phyloP scores from a whole-genome alignment of 2,329 filamentous ascomycete species.

The Coniella vitis region DNA sequence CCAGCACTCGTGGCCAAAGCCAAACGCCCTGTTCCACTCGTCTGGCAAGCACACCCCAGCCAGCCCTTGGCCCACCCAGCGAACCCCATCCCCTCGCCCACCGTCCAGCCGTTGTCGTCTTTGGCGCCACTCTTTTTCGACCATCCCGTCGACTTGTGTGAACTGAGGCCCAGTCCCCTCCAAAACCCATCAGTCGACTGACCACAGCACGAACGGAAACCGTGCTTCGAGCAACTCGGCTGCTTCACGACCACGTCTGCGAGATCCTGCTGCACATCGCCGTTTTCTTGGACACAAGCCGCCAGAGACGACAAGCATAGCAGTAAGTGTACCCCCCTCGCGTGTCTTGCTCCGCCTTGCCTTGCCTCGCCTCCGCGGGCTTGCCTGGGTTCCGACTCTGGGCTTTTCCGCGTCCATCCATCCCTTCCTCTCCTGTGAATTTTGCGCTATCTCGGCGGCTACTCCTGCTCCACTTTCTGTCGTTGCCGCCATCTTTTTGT shows the following conservation, averaged over 20 bases:
- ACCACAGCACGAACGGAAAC: not conserved
- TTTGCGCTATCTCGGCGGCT: slow-evolving; percentile 1
- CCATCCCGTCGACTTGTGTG: slow-evolving; percentile 11
- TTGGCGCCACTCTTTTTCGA: slow-evolving; percentile 15
- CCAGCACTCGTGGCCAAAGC: not conserved
- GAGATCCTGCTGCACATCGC: not conserved
- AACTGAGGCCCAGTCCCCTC: slow-evolving; percentile 3
- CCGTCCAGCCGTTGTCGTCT: slow-evolving; percentile 11
- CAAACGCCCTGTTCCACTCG: slow-evolving; percentile 1
- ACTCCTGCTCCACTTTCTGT: slow-evolving; percentile 8
- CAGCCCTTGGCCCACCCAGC: not conserved
- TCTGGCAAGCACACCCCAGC: slow-evolving; percentile 2
- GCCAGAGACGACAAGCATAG: no score
- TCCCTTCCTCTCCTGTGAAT: not conserved
- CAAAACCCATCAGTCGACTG: not conserved
- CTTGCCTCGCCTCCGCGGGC: not conserved
- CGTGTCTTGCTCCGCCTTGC: not conserved
- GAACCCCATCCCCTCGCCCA: not conserved
- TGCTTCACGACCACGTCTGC: not conserved
- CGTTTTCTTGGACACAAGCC: no score
- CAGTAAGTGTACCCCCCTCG: not conserved
- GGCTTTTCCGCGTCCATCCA: not conserved
- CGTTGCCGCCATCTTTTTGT: slow-evolving; percentile 9
- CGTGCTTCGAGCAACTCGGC: slow-evolving; percentile 4
- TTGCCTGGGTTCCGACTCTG: not conserved